Evolutionary conservation across 768 basidiomycete species (phyloP).

Genomic region (Pleurotus eryngii): DNA sequence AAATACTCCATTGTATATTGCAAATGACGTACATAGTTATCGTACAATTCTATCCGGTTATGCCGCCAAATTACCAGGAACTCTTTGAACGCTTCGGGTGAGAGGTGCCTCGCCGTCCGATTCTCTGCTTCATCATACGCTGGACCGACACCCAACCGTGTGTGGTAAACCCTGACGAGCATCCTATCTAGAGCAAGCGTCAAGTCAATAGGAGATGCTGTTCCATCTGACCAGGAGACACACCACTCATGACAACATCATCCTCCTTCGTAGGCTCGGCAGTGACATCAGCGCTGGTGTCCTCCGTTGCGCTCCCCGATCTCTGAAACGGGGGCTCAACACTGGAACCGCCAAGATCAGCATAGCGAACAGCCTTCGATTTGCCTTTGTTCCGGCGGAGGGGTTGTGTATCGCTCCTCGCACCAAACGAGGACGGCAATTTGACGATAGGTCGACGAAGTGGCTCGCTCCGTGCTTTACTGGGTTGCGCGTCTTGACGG

Average conservation of each 20-base stretch:
- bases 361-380: constrained; percentile 38
- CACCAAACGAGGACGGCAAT: constrained; percentile 13
- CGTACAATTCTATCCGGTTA: constrained; percentile 77
- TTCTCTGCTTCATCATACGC: constrained; percentile 68
- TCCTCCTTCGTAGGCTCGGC: constrained; percentile 18
- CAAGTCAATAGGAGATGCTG: constrained; percentile 14
- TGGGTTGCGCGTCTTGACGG: background rate
- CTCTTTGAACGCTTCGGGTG: constrained; percentile 72
- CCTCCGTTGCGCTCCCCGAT: constrained; percentile 49
- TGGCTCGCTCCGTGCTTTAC: constrained; percentile 15
- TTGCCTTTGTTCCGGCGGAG: constrained; percentile 23
- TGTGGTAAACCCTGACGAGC: constrained; percentile 76
- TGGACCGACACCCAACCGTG: constrained; percentile 46
- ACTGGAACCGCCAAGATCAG: constrained; percentile 16
- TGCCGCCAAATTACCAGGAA: constrained; percentile 85
- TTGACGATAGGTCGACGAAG: constrained; percentile 17
- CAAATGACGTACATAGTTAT: constrained; percentile 64
- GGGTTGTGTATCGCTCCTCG: background rate
- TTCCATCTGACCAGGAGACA: constrained; percentile 12
- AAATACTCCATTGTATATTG: too few relatives aligned
- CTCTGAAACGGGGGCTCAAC: constrained; percentile 43
- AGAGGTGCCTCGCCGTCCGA: constrained; percentile 57
- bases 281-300: constrained; percentile 64
- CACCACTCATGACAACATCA: constrained; percentile 69
- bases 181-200: constrained; percentile 66